Evolutionary conservation across 1,284 basidiomycete species (phyloP), one percentile per base, ranked within the genome.

Genomic region (Ustilago nuda): DNA sequence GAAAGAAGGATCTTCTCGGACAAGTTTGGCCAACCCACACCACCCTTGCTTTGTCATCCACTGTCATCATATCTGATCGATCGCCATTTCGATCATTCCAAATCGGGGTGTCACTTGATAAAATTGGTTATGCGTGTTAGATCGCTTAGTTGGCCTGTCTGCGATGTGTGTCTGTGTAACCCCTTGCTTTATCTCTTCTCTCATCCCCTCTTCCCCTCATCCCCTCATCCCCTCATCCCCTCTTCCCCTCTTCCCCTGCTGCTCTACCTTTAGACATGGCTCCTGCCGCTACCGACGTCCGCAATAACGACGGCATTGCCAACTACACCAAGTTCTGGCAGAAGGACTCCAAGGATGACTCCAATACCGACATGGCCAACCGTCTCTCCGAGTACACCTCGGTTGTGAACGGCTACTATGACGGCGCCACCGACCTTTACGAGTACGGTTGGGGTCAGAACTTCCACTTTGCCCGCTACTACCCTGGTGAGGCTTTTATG

Each of bases 401-500:
- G 72, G 94, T 99, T 73, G 93, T 98, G 74, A 98, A 98, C 84
- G 94, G 94, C 48, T 98, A 97, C 88, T 98, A 98, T 82, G 95
- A 98, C 83, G 95, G 94, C 45, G 96, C 95, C 7, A 99, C 96
- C 19, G 91, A 95, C 86, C 89, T 99, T 63, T 99, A 98, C 89
- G 96, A 99, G 87, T 98, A 94, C 85, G 95, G 94, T 35, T 96
- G 94, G 94, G 90, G 90, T 8, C 89, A 92, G 69, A 95, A 92
- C 53, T 99, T 99, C 91, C 96, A 99, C 88, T 99, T 99, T 87
- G 97, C 94, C 63, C 94, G 97, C 46, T 99, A 97, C 89, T 95
- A 93, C 91, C 92, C 92, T 87, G 97, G 96, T 76, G 97, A 99
- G 87, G 90, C 91, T 1, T 98, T 99, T 86, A 87, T 88, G 73